These are phyloP conservation scores for Fonsecaea monophora DNA, from an alignment of 2,329 filamentous ascomycete species.

Conservation along the genomic window DNA sequence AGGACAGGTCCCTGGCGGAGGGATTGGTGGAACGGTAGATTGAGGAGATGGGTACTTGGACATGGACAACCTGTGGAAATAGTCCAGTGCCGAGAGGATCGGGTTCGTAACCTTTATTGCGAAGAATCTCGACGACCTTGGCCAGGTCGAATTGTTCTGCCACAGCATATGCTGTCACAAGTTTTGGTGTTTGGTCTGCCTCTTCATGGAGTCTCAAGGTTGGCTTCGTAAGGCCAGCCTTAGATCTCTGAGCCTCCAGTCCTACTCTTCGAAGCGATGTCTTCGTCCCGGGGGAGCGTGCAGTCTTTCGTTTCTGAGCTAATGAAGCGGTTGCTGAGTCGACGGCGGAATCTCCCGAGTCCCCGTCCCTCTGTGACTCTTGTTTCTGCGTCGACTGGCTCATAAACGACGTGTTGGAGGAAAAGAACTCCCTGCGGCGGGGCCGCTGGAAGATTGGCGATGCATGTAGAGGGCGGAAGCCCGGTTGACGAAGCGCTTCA, in stretches of 20 bases:
- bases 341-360: not conserved
- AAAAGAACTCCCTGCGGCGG: slow-evolving; percentile 70
- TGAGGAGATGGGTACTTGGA: slow-evolving; percentile 58
- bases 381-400: slow-evolving; percentile 20
- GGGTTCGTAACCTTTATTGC: slow-evolving; percentile 65
- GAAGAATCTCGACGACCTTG: slow-evolving; percentile 63
- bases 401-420: slow-evolving; percentile 62
- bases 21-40: slow-evolving; percentile 53
- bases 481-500: slow-evolving; percentile 42
- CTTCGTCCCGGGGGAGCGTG: slow-evolving; percentile 64
- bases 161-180: slow-evolving; percentile 69
- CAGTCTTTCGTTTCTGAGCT: slow-evolving; percentile 56
- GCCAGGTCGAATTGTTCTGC: slow-evolving; percentile 71
- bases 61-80: slow-evolving; percentile 70
- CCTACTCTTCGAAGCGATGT: slow-evolving; percentile 84
- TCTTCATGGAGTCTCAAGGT: slow-evolving; percentile 49
- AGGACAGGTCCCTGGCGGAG: slow-evolving; percentile 46
- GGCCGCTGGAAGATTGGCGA: slow-evolving; percentile 46
- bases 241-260: slow-evolving; percentile 76
- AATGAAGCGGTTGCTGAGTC: slow-evolving; percentile 5
- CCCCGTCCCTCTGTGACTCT: slow-evolving; percentile 20
- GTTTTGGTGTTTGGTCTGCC: slow-evolving; percentile 47
- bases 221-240: slow-evolving; percentile 57
- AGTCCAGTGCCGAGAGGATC: slow-evolving; percentile 68
- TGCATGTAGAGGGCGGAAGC: slow-evolving; percentile 46